phyloP scores from a whole-genome alignment of 2,329 filamentous ascomycete genomes.

The Alternaria novae-zelandiae region DNA sequence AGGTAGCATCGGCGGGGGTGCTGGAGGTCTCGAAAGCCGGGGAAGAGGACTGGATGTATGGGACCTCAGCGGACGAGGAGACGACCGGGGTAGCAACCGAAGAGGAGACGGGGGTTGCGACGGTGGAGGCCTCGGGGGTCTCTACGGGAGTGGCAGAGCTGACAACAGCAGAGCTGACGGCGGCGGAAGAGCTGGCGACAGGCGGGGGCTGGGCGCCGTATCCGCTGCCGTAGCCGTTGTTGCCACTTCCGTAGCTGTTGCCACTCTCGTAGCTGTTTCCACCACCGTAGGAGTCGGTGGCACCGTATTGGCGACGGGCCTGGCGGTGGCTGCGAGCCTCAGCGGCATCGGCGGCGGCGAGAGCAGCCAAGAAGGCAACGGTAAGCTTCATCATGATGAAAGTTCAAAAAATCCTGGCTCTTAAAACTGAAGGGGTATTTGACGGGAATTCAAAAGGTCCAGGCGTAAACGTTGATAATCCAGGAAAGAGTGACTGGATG shows the following conservation, averaged over 20 bases:
- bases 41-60: slow-evolving; percentile 15
- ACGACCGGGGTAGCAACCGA: neutral
- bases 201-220: slow-evolving; percentile 5
- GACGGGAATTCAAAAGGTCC: slow-evolving; percentile 22
- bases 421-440: slow-evolving; percentile 30
- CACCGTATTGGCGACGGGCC: slow-evolving; percentile 35
- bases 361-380: slow-evolving; percentile 40
- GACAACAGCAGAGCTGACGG: slow-evolving; percentile 11
- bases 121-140: slow-evolving; percentile 1
- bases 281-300: neutral
- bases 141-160: slow-evolving; percentile 4
- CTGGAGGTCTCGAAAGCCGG: slow-evolving; percentile 11
- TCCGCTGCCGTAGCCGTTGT: neutral
- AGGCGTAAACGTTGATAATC: slow-evolving; percentile 33
- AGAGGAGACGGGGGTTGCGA: slow-evolving; percentile 6
- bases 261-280: neutral
- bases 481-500: slow-evolving; percentile 49
- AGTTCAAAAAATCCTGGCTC: slow-evolving; percentile 30
- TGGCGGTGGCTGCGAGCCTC: slow-evolving; percentile 38
- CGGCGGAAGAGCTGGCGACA: slow-evolving; percentile 2
- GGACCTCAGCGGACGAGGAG: neutral
- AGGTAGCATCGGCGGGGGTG: slow-evolving; percentile 10
- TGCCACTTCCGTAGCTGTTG: neutral
- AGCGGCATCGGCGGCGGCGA: slow-evolving; percentile 40
- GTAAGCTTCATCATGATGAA: slow-evolving; percentile 40